A percentile compares a stretch with the other conserved stretches of the same genome.
These are phyloP conservation scores for Hygrophorus pudorinus DNA, from an alignment of 768 basidiomycete species.

Conservation along the genomic window DNA sequence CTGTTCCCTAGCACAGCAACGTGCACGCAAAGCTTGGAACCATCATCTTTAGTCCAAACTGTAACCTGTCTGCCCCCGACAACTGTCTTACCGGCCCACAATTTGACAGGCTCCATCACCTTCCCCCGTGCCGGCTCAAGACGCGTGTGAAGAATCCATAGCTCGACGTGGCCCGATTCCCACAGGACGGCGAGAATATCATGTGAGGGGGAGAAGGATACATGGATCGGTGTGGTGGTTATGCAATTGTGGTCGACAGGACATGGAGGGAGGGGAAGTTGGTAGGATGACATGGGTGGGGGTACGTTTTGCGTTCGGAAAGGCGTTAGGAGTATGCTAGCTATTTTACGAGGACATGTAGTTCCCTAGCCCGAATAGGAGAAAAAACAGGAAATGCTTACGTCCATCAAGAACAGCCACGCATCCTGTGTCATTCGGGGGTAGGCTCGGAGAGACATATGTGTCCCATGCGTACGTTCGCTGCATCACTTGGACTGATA, in stretches of 20 bases:
- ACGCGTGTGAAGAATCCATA: conserved; percentile 64
- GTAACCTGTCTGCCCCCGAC: conserved; percentile 25
- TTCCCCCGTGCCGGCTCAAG: conserved; percentile 47
- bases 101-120: conserved; percentile 42
- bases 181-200: conserved; percentile 62
- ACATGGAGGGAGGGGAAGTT: conserved; percentile 22
- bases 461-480: conserved; percentile 75
- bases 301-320: conserved; percentile 92
- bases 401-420: conserved; percentile 88
- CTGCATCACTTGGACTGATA: conserved; percentile 43
- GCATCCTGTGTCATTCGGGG: conserved; percentile 70
- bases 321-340: conserved; percentile 72
- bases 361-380: not conserved
- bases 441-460: conserved; percentile 41
- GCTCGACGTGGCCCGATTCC: conserved; percentile 54
- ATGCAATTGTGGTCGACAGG: conserved; percentile 9
- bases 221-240: conserved; percentile 50
- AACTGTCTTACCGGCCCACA: conserved; percentile 24
- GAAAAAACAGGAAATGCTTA: conserved; percentile 26
- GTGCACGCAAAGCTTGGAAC: conserved; percentile 1
- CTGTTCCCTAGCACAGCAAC: conserved; percentile 31
- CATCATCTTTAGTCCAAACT: conserved; percentile 5
- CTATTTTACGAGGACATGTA: conserved; percentile 27
- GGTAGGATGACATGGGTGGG: conserved; percentile 89
- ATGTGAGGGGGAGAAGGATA: conserved; percentile 43